Base-by-base conservation (phyloP, 805 yeast species). In the Suhomyces pyralidae region DNA sequence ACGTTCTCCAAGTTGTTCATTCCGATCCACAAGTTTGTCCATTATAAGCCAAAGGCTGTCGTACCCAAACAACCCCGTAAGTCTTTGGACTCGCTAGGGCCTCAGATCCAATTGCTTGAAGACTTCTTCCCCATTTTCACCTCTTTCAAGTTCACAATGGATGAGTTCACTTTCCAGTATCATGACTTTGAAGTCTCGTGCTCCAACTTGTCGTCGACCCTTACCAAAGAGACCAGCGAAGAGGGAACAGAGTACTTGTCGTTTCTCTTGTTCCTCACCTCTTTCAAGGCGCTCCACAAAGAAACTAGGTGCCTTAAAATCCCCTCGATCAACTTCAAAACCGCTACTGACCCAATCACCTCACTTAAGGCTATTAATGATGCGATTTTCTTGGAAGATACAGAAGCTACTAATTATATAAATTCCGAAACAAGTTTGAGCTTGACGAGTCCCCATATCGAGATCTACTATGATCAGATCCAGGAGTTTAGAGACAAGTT, bases 401-500 rank as follows among this genome's bases (percentile, higher is more conserved):
- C n/a, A 10, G 43, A 28, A 42, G 53, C n/a, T 51, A 52, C 49
- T 8, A 55, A 52, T 47, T 49, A 52, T 26, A 51, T 62, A 32
- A 58, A 64, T 46, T 49, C 57, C 40, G 51, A 52, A 14, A 55
- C 63, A 7, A 56, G 54, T 5, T 52, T 70, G 28, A 66, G 61
- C 20, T 48, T 75, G 22, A 68, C 77, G 1, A 64, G 64, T 45
- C 78, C 79, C 2, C 63, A 64, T 2, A 48, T 76, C 25, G 69
- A 68, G 51, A 52, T 74, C 26, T 75, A 69, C 53, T 68, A 69
- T 36, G 79, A 75, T 53, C 79, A 76, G 54, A 49, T 71, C 14
- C 8, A 10, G 24, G 24, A 17, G 7, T 38, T 38, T 19, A 17
- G 10, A 19, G 24, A 38, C 1, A 28, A 28, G 32, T 28, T 12